These are phyloP conservation scores for Plasmodium chabaudi DNA, from an alignment of 169 alveolate species.

Conservation along the genomic window DNA sequence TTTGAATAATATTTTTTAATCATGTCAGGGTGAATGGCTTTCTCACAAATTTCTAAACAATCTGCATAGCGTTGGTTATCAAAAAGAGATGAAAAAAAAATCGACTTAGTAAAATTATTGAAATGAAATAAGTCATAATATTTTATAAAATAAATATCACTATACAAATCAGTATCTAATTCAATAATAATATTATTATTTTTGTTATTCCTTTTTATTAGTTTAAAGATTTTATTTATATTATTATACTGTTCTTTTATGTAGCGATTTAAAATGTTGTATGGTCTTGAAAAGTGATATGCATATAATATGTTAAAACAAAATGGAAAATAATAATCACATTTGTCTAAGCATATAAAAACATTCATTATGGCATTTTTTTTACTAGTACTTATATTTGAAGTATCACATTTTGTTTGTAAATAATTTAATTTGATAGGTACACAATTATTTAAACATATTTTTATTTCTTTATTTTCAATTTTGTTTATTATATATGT, in stretches of 20 bases:
- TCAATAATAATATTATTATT: too few species aligned
- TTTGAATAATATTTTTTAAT: not conserved
- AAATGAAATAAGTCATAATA: conserved; percentile 13
- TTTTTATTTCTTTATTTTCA: not conserved
- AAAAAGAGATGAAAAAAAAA: conserved; percentile 31
- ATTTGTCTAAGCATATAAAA: conserved; percentile 61
- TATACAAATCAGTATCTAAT: not conserved
- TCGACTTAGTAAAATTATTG: conserved; percentile 10
- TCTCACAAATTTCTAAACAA: conserved; percentile 15
- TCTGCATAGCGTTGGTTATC: conserved; percentile 47
- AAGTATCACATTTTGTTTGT: not conserved
- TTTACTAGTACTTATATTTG: not conserved
- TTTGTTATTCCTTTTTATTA: not conserved
- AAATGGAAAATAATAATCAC: conserved; percentile 63
- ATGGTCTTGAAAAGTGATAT: conserved; percentile 12
- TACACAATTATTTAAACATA: not conserved
- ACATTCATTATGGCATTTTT: conserved; percentile 24
- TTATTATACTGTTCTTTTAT: conserved; percentile 25
- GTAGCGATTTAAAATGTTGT: conserved; percentile 15
- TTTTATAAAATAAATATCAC: conserved; percentile 13
- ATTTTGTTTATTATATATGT: not conserved
- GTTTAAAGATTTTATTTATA: conserved; percentile 7
- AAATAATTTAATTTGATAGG: not conserved
- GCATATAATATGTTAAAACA: conserved; percentile 33
- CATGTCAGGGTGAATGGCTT: not conserved